Evolutionary conservation across 352 stramenopile species (phyloP), one percentile per base, ranked within the genome.

Genomic region (Thalassiosira exigua): DNA sequence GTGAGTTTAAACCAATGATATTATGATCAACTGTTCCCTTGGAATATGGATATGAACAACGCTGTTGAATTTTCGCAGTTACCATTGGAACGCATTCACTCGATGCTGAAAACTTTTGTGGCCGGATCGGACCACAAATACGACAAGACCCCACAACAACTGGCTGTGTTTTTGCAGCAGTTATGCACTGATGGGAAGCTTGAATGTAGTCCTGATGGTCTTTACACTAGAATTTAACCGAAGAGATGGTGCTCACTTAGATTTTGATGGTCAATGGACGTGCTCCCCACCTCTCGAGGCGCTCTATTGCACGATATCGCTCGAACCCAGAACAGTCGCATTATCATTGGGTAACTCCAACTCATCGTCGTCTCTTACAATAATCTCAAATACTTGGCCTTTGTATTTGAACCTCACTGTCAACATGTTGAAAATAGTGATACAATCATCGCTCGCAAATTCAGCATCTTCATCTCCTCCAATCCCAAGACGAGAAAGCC

Each of bases 1-100:
- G n/a, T n/a, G n/a, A n/a, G n/a, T n/a, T n/a, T n/a, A n/a, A n/a
- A n/a, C n/a, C n/a, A n/a, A n/a, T n/a, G n/a, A n/a, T n/a, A n/a
- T n/a, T n/a, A n/a, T n/a, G n/a, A n/a, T n/a, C n/a, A n/a, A n/a
- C n/a, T n/a, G n/a, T n/a, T n/a, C n/a, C n/a, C n/a, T n/a, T n/a
- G n/a, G n/a, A n/a, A n/a, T n/a, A n/a, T n/a, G n/a, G n/a, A n/a
- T n/a, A n/a, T n/a, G n/a, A n/a, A n/a, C n/a, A n/a, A n/a, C n/a
- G n/a, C n/a, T n/a, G n/a, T n/a, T n/a, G n/a, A n/a, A n/a, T n/a
- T n/a, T n/a, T n/a, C n/a, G 7, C 93, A 95, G 39, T 82, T 98
- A 5, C 91, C 92, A 5, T 89, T 98, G 24, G 91, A 97, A 46
- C 88, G 93, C 19, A 98, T 98, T 66, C 95, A 98, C 87, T 96